A percentile compares a stretch with the other conserved stretches of the same genome.
Evolutionary conservation across 2,329 filamentous ascomycete species (phyloP).

Genomic region (Dothistroma septosporum): DNA sequence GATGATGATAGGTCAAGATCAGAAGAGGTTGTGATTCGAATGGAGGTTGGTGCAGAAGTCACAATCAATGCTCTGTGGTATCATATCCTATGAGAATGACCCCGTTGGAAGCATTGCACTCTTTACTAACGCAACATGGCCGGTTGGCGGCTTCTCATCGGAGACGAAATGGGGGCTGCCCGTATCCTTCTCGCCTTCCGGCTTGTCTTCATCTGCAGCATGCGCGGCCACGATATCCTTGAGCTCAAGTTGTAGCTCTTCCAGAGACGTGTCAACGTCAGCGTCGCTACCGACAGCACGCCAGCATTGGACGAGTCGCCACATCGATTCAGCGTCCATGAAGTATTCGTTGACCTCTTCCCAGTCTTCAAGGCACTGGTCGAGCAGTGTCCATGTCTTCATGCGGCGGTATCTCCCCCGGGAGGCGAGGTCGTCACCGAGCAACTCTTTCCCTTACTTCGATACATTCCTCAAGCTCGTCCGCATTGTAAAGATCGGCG

Average conservation of each 20-base stretch:
- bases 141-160: too few relatives aligned
- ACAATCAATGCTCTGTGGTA: too few relatives aligned
- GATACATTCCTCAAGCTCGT: constrained; percentile 5
- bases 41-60: not conserved
- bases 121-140: too few relatives aligned
- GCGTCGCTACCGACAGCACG: not conserved
- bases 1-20: too few relatives aligned
- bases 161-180: too few relatives aligned
- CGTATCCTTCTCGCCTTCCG: too few relatives aligned
- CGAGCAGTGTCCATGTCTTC: constrained; percentile 4
- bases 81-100: too few relatives aligned
- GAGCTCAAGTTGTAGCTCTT: not conserved
- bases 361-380: not conserved
- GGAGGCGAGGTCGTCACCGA: not conserved
- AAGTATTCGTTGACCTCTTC: constrained; percentile 4
- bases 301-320: not conserved
- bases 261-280: not conserved
- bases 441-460: not conserved
- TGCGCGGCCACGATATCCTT: not conserved
- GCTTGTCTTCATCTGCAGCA: not conserved
- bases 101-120: too few relatives aligned
- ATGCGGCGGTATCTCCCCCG: constrained; percentile 7
- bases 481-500: constrained; percentile 1
- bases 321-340: not conserved
- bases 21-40: too few relatives aligned